Conservation (phyloP, 2,329 filamentous ascomycete genomes). For the Aspergillus clavatus region DNA sequence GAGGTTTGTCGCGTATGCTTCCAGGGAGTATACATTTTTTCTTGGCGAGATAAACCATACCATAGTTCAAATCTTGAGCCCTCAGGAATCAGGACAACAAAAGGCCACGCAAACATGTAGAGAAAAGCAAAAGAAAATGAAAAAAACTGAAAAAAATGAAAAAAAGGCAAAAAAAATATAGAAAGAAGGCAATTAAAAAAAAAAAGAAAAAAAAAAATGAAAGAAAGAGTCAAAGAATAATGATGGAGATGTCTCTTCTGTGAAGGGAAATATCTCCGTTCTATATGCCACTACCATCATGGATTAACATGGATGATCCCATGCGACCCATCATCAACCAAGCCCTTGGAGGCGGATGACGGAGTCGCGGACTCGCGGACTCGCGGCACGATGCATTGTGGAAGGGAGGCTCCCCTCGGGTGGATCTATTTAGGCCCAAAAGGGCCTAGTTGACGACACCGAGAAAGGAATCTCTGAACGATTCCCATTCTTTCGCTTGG, state of each 20-base stretch:
- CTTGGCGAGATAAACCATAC: too few species aligned
- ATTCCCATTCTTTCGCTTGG: conserved; percentile 15
- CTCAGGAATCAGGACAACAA: background rate
- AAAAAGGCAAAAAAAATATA: background rate
- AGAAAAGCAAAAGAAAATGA: background rate
- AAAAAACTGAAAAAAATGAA: background rate
- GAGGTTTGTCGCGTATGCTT: too few species aligned
- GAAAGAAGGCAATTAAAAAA: background rate
- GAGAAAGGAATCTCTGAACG: conserved; percentile 19
- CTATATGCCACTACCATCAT: background rate
- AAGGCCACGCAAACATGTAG: background rate
- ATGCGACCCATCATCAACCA: conserved; percentile 12
- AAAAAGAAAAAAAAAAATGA: background rate
- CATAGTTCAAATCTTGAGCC: background rate
- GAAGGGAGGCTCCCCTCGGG: background rate
- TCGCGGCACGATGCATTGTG: conserved; percentile 13
- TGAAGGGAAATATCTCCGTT: background rate
- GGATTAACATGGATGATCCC: background rate
- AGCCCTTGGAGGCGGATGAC: conserved; percentile 17
- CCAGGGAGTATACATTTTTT: too few species aligned
- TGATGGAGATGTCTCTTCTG: background rate
- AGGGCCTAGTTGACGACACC: conserved; percentile 11
- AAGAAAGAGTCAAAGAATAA: background rate
- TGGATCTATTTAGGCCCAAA: conserved; percentile 8
- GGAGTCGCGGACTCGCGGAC: conserved; percentile 9